A percentile compares a stretch with the other conserved stretches of the same genome.
These are phyloP conservation scores for Pneumocystis jirovecii DNA, from an alignment of 1,139 yeast genomes.

Conservation along the genomic window DNA sequence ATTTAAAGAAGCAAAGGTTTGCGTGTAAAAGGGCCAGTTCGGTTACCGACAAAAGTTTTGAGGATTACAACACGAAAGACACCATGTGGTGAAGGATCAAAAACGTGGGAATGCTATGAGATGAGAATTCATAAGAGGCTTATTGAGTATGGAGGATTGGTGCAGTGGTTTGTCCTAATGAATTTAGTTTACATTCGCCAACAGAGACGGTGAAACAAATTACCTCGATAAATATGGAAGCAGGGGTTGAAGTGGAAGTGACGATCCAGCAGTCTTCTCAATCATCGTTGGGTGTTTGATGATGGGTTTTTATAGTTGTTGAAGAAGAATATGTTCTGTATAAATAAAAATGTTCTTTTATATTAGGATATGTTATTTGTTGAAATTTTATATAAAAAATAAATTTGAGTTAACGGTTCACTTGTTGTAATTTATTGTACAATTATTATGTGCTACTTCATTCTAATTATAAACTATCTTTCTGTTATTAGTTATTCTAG, in stretches of 20 bases:
- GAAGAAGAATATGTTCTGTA: background rate
- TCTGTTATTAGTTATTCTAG: background rate
- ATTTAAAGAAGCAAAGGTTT: constrained; percentile 32
- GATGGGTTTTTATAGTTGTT: too few species aligned
- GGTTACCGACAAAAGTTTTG: constrained; percentile 98
- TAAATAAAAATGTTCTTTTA: constrained; percentile 1
- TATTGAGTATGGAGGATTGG: constrained; percentile 39
- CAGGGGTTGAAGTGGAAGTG: constrained; percentile 29
- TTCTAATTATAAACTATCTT: background rate
- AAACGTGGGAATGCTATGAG: constrained; percentile 99
- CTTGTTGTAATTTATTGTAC: background rate
- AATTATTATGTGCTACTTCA: background rate
- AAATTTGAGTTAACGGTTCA: background rate
- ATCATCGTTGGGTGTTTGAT: background rate
- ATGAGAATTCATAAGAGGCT: constrained; percentile 99
- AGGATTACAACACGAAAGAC: constrained; percentile 99
- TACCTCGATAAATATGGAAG: constrained; percentile 71
- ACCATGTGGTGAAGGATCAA: constrained; percentile 99
- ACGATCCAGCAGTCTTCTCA: constrained; percentile 6
- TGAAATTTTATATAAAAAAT: constrained; percentile 2
- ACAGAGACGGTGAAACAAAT: constrained; percentile 86
- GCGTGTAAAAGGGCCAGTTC: constrained; percentile 82
- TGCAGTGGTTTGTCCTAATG: background rate
- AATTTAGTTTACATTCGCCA: constrained; percentile 68
- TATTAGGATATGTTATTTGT: constrained; percentile 1